These are phyloP conservation scores for Prunus mume DNA, from an alignment of 306 rosid genomes.

Conservation along the genomic window DNA sequence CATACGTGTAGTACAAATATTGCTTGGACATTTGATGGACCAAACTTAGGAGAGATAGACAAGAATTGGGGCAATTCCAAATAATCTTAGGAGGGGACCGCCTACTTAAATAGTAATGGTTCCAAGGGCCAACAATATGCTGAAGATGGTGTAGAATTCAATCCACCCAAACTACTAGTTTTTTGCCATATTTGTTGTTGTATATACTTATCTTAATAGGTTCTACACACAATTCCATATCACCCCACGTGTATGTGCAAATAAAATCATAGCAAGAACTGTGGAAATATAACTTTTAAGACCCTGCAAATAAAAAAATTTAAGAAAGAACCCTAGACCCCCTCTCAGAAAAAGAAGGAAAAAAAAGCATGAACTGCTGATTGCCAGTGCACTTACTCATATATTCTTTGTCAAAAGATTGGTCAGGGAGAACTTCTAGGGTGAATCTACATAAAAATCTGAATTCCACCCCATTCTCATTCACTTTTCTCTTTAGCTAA, in stretches of 20 bases:
- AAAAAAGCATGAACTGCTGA: background rate
- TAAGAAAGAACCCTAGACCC: background rate
- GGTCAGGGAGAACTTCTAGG: conserved; percentile 3
- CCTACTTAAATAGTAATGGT: background rate
- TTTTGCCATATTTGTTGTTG: conserved; percentile 3
- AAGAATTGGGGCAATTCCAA: background rate
- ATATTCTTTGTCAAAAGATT: conserved; percentile 17
- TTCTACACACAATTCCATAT: background rate
- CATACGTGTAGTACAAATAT: background rate
- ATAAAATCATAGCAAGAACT: background rate
- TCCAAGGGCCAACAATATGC: background rate
- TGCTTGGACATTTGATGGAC: background rate
- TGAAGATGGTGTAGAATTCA: background rate
- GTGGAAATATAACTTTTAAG: background rate
- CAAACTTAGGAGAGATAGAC: conserved; percentile 9
- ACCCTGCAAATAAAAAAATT: background rate
- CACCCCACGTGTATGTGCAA: background rate
- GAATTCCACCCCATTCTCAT: background rate
- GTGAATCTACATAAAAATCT: conserved; percentile 1
- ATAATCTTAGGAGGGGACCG: background rate
- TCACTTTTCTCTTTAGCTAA: conserved; percentile 7
- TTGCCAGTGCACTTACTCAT: background rate
- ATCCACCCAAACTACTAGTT: conserved; percentile 1
- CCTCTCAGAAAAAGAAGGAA: background rate
- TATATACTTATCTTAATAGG: background rate